phyloP scores from a whole-genome alignment of 1,284 basidiomycete species.

The Microbotryum violaceum region DNA sequence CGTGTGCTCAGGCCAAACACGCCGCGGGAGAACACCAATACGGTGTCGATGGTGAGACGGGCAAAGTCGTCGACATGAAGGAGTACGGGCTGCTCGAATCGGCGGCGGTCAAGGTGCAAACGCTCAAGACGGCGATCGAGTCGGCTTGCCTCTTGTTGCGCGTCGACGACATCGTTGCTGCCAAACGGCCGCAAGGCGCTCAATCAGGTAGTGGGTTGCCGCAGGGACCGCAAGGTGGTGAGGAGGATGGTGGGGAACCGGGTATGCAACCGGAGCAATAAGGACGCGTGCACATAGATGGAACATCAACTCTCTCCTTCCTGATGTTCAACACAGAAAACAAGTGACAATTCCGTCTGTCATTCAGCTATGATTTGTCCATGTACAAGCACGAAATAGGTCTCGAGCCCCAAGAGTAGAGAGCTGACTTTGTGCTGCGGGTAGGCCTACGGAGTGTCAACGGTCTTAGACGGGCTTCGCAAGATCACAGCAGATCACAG shows the following conservation, averaged over 20 bases:
- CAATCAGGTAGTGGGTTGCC: neutral
- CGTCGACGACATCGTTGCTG: conserved; percentile 62
- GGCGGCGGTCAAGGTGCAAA: conserved; percentile 96
- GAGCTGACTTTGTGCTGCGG: too few species aligned
- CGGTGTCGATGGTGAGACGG: conserved; percentile 92
- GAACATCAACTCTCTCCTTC: too few species aligned
- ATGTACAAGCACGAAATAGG: too few species aligned
- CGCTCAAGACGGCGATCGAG: conserved; percentile 94
- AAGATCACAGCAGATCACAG: too few species aligned
- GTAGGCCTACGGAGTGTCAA: too few species aligned
- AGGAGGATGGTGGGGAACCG: conserved; percentile 1
- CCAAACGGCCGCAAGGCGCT: conserved; percentile 26
- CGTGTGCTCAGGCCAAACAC: conserved; percentile 68
- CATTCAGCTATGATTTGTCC: too few species aligned
- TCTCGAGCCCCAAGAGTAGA: too few species aligned
- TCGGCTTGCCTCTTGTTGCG: conserved; percentile 83
- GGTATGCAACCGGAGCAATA: conserved; percentile 10
- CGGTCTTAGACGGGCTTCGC: too few species aligned
- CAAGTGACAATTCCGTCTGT: too few species aligned
- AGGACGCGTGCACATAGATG: neutral
- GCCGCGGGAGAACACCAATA: conserved; percentile 81
- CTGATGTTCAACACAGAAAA: too few species aligned
- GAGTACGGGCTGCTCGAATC: conserved; percentile 87
- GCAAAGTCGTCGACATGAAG: conserved; percentile 94
- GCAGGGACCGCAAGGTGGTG: conserved; percentile 13